Evolutionary conservation across 495 filamentous ascomycete species (phyloP), one percentile per base, ranked within the genome.

Genomic region (Annulohypoxylon nitens): DNA sequence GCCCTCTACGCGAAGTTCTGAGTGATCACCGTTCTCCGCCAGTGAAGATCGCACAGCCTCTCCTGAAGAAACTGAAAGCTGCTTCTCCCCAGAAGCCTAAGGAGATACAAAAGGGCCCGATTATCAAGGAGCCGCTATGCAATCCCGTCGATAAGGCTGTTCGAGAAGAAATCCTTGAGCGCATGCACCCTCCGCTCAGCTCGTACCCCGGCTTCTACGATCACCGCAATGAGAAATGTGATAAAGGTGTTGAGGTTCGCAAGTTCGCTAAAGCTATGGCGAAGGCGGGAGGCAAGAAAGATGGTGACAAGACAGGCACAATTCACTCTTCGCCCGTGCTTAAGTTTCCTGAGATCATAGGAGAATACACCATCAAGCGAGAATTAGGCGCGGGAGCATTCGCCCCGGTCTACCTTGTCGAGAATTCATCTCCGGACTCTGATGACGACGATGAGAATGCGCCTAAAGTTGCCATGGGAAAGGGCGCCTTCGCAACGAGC

Each of bases 311-410:
- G 80, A 88, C 88, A 1, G 79, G 79, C 6, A 84, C 82, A 55
- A 69, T 91, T 14, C 81, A 86, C 16, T 76, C 85, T 39, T 84
- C 89, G 0, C 92, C 92, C 1, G 85, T 87, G 30, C 85, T 99
- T 14, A 81, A 89, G 47, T 93, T 98, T 64, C 86, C 89, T 0
- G 89, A 87, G 33, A 79, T 81, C 16, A 80, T 86, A 14, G 82
- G 86, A 5, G 80, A 84, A 3, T 98, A 97, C 81, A 90, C 90
- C 8, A 81, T 99, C 64, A 92, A 90, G 70, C 89, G 91, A n/a
- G 94, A 97, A 76, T 89, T 99, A 7, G 96, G 96, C 8, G 91
- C 93, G 18, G 96, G 96, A 25, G 95, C 97, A 2, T 98, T 94
- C 80, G 96, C 94, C 6, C 94, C 96, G 0, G 97, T 99, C 6